A percentile compares a stretch with the other conserved stretches of the same genome.
These are phyloP conservation scores for Quercus dentata DNA, from an alignment of 306 rosid genomes.

Conservation along the genomic window DNA sequence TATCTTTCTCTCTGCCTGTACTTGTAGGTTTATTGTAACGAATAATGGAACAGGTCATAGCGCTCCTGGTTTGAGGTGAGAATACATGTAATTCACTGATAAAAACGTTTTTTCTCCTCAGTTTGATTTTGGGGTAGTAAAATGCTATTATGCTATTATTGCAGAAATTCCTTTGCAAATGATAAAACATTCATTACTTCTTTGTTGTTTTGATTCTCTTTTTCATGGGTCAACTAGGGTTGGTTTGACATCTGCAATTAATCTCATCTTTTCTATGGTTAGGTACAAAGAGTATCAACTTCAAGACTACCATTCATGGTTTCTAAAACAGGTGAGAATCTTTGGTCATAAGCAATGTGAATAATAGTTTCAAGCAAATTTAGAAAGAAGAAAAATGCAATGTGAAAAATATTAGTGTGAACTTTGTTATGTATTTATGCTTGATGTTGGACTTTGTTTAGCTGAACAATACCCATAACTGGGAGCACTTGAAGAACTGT, in stretches of 20 bases:
- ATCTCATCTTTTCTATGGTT: slow-evolving; percentile 26
- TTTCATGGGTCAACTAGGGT: background rate
- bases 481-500: slow-evolving; percentile 75
- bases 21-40: slow-evolving; percentile 81
- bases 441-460: slow-evolving; percentile 27
- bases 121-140: background rate
- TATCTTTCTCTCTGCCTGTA: slow-evolving; percentile 4
- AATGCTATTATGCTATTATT: background rate
- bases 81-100: slow-evolving; percentile 8
- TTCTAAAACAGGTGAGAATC: slow-evolving; percentile 68
- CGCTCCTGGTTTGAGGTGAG: slow-evolving; percentile 73
- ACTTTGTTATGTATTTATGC: slow-evolving; percentile 10
- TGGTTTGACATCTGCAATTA: slow-evolving; percentile 10
- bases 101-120: slow-evolving; percentile 6
- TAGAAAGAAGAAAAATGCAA: background rate
- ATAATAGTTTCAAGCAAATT: background rate
- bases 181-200: background rate
- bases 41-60: slow-evolving; percentile 88
- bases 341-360: background rate
- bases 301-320: slow-evolving; percentile 90
- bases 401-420: background rate
- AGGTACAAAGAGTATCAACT: slow-evolving; percentile 96
- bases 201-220: slow-evolving; percentile 6
- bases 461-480: slow-evolving; percentile 81
- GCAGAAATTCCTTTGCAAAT: background rate